Evolutionary conservation across 805 yeast species (phyloP), one percentile per base, ranked within the genome.

Genomic region (Nakazawaea peltata): DNA sequence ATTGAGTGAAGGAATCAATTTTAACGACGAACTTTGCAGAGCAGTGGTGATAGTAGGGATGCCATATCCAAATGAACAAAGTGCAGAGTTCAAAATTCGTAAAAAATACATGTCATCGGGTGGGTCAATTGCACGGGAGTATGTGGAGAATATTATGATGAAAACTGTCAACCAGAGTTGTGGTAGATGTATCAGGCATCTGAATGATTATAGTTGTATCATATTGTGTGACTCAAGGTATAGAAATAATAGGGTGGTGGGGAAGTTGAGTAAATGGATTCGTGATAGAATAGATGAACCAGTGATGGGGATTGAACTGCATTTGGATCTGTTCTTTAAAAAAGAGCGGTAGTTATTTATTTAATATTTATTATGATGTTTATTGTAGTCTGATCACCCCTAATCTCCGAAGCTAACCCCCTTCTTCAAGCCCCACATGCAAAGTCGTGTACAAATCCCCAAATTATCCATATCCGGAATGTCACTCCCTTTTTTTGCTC

Each of bases 1-100:
- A 49, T 65, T 88, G 59, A 84, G 95, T 0, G 97, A 88, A 54
- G 97, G 97, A 4, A 90, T 88, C 28, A 88, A 88, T 51, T 88
- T 90, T 53, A 73, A 88, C 9, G 90, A 87, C 49, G 76, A 80
- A 26, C 58, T 90, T n/a, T 95, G 95, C 1, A 64, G 97, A 39
- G 87, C 84, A 0, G 88, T 90, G 0, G 61, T 84, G 2, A 80
- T 90, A 81, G 64, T 85, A 10, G 97, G 97, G 0, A 53, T 90
- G 26, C 97, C 97, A 2, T 90, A 71, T 47, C 97, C 97, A 0
- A 90, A 87, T 53, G 70, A 81, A 0, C 71, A 69, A 47, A 78
- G 92, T 19, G 94, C 90, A 29, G 95, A 86, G 44, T 61, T 87
- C 45, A 67, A 81, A 18, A 83, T 94, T 10, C 81, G 75, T 50